Evolutionary conservation across 176 grass and related monocot genomes (phyloP), one percentile per base, ranked within the genome.

Genomic region (Otatea glauca): DNA sequence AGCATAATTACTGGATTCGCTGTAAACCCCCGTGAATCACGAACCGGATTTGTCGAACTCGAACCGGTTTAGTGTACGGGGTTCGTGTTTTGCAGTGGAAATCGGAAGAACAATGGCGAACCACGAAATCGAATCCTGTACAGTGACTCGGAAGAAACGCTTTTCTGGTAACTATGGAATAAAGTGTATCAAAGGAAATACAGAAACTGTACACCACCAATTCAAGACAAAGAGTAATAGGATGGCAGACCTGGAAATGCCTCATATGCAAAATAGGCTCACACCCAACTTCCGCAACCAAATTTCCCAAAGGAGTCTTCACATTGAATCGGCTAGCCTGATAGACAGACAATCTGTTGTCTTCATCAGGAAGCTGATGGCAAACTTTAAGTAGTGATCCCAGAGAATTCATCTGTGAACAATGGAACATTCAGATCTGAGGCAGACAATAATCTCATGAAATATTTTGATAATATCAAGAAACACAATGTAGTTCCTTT

Each of bases 211-310:
- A 24, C 35, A 76, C 64, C 59, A 41, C 38, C 24, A 61, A 37
- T 55, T 79, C 9, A 72, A 74, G 58, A 72, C 76, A 58, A 83
- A 65, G 32, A 35, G 74, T 50, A 88, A 75, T 32, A 74, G 24
- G 61, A 68, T 16, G n/a, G 76, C 80, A 65, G 38, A 98, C 96
- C 96, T 98, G 96, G 87, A 98, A 98, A 74, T 93, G 85, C 64
- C 96, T 90, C 96, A 98, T 98, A 80, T 98, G 93, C 80, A 98
- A 88, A 90, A 98, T 93, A 81, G 96, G 96, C 81, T 98, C 89
- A 77, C 96, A 95, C 32, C 96, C 96, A 85, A 98, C 79, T 56
- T 93, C 96, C 9, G 93, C 93, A 77, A 98, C 96, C 12, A 88
- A 93, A 53, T 90, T 95, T 88, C 96, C 96, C 79, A 86, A 79